Percentiles rank a stretch among this genome's conserved stretches.
Conservation (phyloP, 805 yeast species). For the Lipomyces lipofer region DNA sequence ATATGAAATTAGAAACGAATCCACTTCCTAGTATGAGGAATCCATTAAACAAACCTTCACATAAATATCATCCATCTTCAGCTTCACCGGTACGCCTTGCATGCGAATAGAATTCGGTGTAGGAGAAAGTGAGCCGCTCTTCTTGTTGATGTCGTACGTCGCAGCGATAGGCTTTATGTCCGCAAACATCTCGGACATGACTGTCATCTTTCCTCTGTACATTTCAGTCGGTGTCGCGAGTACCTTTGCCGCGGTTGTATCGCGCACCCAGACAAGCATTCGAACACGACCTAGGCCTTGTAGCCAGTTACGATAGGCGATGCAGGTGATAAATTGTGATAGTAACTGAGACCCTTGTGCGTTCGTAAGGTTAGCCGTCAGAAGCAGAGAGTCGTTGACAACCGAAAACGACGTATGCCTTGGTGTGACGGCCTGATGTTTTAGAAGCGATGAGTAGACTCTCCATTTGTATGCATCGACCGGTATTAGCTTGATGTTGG, state of each 20-base stretch:
- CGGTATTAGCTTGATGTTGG: constrained; percentile 33
- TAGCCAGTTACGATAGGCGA: constrained; percentile 71
- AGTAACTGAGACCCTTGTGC: constrained; percentile 64
- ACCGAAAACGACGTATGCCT: constrained; percentile 41
- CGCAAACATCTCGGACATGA: constrained; percentile 66
- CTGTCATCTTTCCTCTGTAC: constrained; percentile 56
- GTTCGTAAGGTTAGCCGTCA: constrained; percentile 60
- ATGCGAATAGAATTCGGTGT: neutral
- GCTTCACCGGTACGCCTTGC: constrained; percentile 9
- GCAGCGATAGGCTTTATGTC: constrained; percentile 59
- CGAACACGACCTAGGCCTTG: constrained; percentile 71
- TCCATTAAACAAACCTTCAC: neutral
- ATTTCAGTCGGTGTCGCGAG: constrained; percentile 58
- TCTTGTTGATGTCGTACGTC: constrained; percentile 37
- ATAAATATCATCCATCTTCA: constrained; percentile 25
- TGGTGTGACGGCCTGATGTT: constrained; percentile 49
- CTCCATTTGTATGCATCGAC: constrained; percentile 70
- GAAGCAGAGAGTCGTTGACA: constrained; percentile 56
- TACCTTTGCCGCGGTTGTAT: constrained; percentile 57
- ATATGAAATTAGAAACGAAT: constrained; percentile 19
- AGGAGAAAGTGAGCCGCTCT: neutral
- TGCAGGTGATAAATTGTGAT: constrained; percentile 73
- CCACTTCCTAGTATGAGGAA: neutral
- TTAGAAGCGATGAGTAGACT: constrained; percentile 51
- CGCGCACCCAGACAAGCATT: constrained; percentile 68